Evolutionary conservation across 768 basidiomycete species (phyloP).

Genomic region (Hericium alpestre): DNA sequence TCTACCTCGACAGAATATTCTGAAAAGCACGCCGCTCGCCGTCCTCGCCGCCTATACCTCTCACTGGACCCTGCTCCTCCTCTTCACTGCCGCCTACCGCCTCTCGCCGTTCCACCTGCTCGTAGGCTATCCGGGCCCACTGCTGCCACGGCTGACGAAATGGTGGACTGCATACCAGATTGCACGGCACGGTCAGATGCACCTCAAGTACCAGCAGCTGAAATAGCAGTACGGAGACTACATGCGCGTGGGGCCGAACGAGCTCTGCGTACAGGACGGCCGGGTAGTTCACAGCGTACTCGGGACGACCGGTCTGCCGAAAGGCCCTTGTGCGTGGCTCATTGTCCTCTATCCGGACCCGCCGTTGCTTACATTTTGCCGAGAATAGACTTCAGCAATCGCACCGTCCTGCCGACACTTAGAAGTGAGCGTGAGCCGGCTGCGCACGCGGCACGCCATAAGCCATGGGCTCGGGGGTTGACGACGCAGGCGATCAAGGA

Average conservation of each 20-base stretch:
- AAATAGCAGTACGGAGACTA: slow-evolving; percentile 47
- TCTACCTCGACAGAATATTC: not conserved
- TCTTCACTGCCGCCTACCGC: slow-evolving; percentile 15
- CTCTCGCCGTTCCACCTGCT: slow-evolving; percentile 19
- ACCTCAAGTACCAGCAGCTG: slow-evolving; percentile 33
- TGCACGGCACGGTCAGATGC: slow-evolving; percentile 21
- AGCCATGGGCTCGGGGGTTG: slow-evolving; percentile 23
- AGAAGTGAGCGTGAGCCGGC: slow-evolving; percentile 8
- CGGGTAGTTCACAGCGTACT: slow-evolving; percentile 35
- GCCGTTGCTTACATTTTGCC: not conserved
- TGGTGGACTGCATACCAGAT: slow-evolving; percentile 6
- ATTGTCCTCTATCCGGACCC: not conserved
- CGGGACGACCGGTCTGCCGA: slow-evolving; percentile 41
- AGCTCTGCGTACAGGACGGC: slow-evolving; percentile 39
- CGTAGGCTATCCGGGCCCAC: slow-evolving; percentile 14
- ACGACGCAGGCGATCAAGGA: slow-evolving; percentile 18
- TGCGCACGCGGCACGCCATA: slow-evolving; percentile 18
- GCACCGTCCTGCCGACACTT: not conserved
- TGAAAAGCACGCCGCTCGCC: not conserved
- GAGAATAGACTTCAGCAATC: not conserved
- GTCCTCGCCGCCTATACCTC: not conserved
- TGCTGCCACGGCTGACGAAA: slow-evolving; percentile 7
- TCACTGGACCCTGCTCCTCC: not conserved
- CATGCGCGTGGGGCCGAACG: slow-evolving; percentile 46
- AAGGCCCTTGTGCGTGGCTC: slow-evolving; percentile 41